Conservation (phyloP, 225 moss, liverwort and hornwort species). For the Takakia lepidozioides region DNA sequence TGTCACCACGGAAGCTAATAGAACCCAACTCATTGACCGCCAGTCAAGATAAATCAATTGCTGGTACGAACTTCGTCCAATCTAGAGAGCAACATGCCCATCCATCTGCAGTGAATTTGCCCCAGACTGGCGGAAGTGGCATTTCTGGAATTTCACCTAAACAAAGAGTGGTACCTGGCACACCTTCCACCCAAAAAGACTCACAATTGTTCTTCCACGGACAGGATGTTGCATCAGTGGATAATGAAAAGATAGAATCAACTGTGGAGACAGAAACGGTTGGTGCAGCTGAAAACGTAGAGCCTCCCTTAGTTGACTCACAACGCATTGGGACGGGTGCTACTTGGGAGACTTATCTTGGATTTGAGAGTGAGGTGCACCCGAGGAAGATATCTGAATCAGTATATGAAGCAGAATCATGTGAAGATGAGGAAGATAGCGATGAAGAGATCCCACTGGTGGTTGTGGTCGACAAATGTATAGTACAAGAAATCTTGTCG, state of each 20-base stretch:
- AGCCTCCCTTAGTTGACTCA: conserved; percentile 10
- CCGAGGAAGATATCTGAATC: conserved; percentile 11
- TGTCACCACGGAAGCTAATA: conserved; percentile 8
- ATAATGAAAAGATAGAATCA: neutral
- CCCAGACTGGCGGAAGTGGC: conserved; percentile 13
- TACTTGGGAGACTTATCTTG: conserved; percentile 59
- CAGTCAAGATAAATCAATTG: neutral
- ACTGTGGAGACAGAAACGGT: conserved; percentile 6
- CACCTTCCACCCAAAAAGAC: neutral
- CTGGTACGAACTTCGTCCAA: conserved; percentile 5
- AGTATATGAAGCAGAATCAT: conserved; percentile 11
- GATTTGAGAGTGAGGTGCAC: conserved; percentile 21
- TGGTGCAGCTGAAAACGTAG: conserved; percentile 11
- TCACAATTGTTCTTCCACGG: neutral
- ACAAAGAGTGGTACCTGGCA: neutral
- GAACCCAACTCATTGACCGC: neutral
- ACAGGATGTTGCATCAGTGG: neutral
- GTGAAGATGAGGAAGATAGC: conserved; percentile 33
- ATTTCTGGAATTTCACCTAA: conserved; percentile 7
- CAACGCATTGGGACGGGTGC: conserved; percentile 19
- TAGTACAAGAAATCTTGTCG: conserved; percentile 76
- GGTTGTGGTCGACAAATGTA: conserved; percentile 76
- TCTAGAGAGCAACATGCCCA: conserved; percentile 6
- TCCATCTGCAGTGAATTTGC: conserved; percentile 5
- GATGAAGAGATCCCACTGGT: conserved; percentile 80